Base-by-base conservation (phyloP, 768 basidiomycete genomes). In the Neoboletus brunneissimus region DNA sequence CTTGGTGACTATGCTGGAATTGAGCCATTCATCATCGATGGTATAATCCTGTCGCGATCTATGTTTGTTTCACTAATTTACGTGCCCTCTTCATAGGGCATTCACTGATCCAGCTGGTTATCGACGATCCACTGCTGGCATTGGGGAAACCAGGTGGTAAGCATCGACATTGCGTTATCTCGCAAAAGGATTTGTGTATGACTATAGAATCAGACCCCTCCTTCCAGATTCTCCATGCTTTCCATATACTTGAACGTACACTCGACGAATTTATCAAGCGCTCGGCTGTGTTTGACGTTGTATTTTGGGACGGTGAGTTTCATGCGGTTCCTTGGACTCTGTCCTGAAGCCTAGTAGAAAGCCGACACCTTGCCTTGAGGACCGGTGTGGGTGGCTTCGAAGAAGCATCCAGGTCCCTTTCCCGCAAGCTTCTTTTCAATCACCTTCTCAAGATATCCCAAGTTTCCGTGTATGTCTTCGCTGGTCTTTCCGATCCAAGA, bases 1-100 rank as follows among this genome's bases (percentile, higher is more conserved):
- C 70, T 88, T 29, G 85, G 86, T 4, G 87, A 87, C 63, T 88
- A 87, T 66, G 86, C 83, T 22, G 87, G 87, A 1, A 77, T 65
- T 35, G 87, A 89, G 64, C 76, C 77, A 16, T 89, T 89, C 63
- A 62, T 87, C 40, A 73, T 89, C 55, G 85, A 88, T 67, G 86
- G 86, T 82, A 65, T 18, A 27, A 53, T 37, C 65, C 59, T 41
- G 1, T 51, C 32, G 20, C 35, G 43, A 20, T 27, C 25, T 13
- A 42, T 37, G 2, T 18, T 51, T 43, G 12, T 45, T 45, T 48
- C 15, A 20, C 46, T 65, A 6, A 58, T 54, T 35, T 35, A 23
- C 31, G 38, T 22, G 11, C 43, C 25, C n/a, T 38, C 3, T n/a
- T 13, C 34, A 3, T 44, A 87, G 86, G 86, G 2, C 82, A 89